These are phyloP conservation scores for Fusarium bactridioides DNA, from an alignment of 2,329 filamentous ascomycete species.

Conservation along the genomic window DNA sequence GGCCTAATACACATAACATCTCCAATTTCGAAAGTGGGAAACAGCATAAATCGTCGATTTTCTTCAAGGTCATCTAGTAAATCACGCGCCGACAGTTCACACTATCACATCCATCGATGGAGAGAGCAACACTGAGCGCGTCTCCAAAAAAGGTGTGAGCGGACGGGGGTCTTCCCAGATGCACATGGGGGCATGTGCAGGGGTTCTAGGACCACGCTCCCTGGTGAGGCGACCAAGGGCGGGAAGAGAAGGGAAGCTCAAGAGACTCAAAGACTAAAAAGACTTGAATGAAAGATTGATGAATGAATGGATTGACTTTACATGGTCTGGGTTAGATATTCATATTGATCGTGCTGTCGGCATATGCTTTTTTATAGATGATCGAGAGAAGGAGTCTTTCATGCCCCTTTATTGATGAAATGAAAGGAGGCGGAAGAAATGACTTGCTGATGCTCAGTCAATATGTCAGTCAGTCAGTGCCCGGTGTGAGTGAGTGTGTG, in stretches of 20 bases:
- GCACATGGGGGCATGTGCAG: slow-evolving; percentile 20
- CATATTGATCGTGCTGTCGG: neutral
- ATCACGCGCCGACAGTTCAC: slow-evolving; percentile 2
- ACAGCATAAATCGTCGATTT: neutral
- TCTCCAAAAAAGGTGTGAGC: slow-evolving; percentile 31
- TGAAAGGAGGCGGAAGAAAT: neutral
- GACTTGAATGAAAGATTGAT: too few relatives aligned
- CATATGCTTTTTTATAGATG: neutral
- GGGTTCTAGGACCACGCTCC: slow-evolving; percentile 14
- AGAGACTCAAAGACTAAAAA: neutral
- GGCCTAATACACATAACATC: neutral
- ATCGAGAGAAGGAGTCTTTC: neutral
- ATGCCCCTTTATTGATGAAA: neutral
- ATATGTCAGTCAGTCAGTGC: slow-evolving; percentile 21
- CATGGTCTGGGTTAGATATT: neutral
- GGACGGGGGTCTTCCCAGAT: slow-evolving; percentile 23
- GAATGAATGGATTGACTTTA: neutral
- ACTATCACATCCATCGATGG: neutral
- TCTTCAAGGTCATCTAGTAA: neutral
- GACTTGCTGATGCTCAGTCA: slow-evolving; percentile 14
- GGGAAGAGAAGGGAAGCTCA: slow-evolving; percentile 2
- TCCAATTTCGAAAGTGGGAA: neutral
- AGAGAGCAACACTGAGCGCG: neutral
- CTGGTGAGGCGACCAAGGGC: slow-evolving; percentile 16
- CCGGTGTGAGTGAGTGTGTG: slow-evolving; percentile 21